phyloP scores from a whole-genome alignment of 352 stramenopile genomes.

The Phytophthora sojae region DNA sequence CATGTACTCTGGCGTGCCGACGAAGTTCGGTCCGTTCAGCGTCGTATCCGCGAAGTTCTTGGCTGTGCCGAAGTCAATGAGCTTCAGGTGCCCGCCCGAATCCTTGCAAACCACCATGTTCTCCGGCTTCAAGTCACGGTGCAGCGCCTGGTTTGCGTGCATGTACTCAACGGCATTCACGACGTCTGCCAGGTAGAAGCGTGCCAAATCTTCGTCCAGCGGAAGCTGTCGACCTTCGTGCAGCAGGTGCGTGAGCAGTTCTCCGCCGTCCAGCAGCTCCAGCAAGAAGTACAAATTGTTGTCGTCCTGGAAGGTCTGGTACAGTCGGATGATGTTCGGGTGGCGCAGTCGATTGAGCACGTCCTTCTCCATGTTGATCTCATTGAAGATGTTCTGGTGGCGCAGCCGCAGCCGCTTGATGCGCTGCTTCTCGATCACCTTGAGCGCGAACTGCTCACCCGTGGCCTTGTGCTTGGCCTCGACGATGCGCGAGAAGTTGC shows the following conservation, averaged over 20 bases:
- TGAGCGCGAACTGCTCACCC: slow-evolving; percentile 95
- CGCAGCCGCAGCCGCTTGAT: slow-evolving; percentile 89
- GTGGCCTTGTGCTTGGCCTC: slow-evolving; percentile 90
- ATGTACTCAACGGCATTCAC: slow-evolving; percentile 95
- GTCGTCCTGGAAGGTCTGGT: slow-evolving; percentile 97
- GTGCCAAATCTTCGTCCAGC: slow-evolving; percentile 76
- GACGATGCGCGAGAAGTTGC: slow-evolving; percentile 97
- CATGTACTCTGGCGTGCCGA: slow-evolving; percentile 92
- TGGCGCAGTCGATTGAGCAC: slow-evolving; percentile 91
- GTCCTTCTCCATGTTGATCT: slow-evolving; percentile 98
- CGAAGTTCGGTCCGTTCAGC: slow-evolving; percentile 87
- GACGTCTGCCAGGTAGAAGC: slow-evolving; percentile 90
- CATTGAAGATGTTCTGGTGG: slow-evolving; percentile 98
- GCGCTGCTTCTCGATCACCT: slow-evolving; percentile 94
- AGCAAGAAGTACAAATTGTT: slow-evolving; percentile 96
- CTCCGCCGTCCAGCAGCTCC: slow-evolving; percentile 92
- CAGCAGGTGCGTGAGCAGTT: slow-evolving; percentile 94
- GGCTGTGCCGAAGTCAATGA: slow-evolving; percentile 89
- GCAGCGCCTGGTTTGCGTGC: slow-evolving; percentile 92
- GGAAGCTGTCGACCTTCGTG: slow-evolving; percentile 79
- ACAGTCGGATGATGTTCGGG: slow-evolving; percentile 94
- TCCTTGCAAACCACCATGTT: slow-evolving; percentile 92
- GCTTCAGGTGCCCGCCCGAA: slow-evolving; percentile 63
- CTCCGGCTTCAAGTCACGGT: slow-evolving; percentile 95
- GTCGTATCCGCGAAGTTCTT: slow-evolving; percentile 69